Percentiles rank a stretch among this genome's conserved stretches.
Evolutionary conservation across 1,284 basidiomycete genomes (phyloP).

Genomic region (Cutaneotrichosporon arboriforme): DNA sequence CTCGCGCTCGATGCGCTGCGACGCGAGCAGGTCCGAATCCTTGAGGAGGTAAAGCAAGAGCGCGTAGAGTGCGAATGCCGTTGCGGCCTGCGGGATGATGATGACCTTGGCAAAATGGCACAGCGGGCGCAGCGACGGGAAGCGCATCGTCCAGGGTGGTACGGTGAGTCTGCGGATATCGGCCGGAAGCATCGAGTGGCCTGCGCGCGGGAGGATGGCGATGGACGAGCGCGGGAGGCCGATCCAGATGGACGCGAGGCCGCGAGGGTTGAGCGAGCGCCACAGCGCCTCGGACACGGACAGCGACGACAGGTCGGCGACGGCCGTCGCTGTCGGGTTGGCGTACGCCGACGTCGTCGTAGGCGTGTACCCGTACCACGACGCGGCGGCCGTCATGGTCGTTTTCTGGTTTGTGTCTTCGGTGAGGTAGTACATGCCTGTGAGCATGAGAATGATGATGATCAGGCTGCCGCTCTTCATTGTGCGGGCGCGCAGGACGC

Average conservation of each 20-base stretch:
- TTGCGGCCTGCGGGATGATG: conserved; percentile 73
- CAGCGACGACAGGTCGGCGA: conserved; percentile 19
- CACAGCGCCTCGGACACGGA: conserved; percentile 55
- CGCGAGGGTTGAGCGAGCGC: conserved; percentile 71
- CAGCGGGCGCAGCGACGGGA: conserved; percentile 51
- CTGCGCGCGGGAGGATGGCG: conserved; percentile 56
- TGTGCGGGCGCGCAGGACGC: conserved; percentile 63
- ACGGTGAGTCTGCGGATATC: conserved; percentile 37
- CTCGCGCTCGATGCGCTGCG: conserved; percentile 56
- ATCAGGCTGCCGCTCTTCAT: conserved; percentile 73
- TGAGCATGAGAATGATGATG: conserved; percentile 50
- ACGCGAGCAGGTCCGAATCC: conserved; percentile 82
- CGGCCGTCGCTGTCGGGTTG: conserved; percentile 6
- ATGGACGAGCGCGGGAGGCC: conserved; percentile 73
- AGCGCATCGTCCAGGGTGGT: conserved; percentile 29
- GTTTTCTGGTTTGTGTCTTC: conserved; percentile 22
- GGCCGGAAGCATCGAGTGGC: conserved; percentile 36
- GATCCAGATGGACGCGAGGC: conserved; percentile 66
- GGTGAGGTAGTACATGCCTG: conserved; percentile 44
- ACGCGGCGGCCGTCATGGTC: conserved; percentile 23
- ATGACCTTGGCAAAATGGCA: conserved; percentile 75
- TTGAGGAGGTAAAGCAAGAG: conserved; percentile 85
- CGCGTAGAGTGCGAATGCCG: conserved; percentile 67
- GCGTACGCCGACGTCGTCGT: conserved; percentile 21
- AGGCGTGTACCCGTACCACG: conserved; percentile 41